Conservation (phyloP, 192 early-diverging fungal species). For the Pilaira anomala region DNA sequence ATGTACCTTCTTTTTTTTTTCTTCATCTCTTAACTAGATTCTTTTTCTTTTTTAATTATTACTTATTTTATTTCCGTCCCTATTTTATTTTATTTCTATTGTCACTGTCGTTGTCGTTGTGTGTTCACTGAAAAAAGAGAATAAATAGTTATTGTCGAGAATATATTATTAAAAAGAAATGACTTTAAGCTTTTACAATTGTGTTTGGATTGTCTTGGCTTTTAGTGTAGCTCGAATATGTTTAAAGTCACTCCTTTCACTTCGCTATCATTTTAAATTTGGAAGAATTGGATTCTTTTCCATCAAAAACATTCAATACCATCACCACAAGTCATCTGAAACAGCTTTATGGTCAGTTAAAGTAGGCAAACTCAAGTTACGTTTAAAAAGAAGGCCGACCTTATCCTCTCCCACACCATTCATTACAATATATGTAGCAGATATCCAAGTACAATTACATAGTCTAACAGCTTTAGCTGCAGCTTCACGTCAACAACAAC, state of each 20-base stretch:
- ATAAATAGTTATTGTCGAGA: neutral
- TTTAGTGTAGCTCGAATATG: slow-evolving; percentile 10
- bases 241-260: slow-evolving; percentile 16
- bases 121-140: too few species aligned
- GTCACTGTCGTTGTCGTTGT: too few species aligned
- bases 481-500: neutral
- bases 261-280: slow-evolving; percentile 30
- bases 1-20: too few species aligned
- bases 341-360: slow-evolving; percentile 10
- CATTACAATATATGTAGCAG: slow-evolving; percentile 36
- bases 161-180: neutral
- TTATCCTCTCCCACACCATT: slow-evolving; percentile 23
- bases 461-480: slow-evolving; percentile 1
- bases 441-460: slow-evolving; percentile 17
- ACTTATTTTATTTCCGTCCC: too few species aligned
- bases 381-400: slow-evolving; percentile 16
- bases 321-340: slow-evolving; percentile 9
- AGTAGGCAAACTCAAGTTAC: slow-evolving; percentile 32
- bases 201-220: slow-evolving; percentile 6
- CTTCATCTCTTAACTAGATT: too few species aligned
- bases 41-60: too few species aligned
- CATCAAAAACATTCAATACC: slow-evolving; percentile 25
- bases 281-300: slow-evolving; percentile 34
- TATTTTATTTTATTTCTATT: too few species aligned
- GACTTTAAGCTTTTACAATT: slow-evolving; percentile 15